These are phyloP conservation scores for Apiospora marii DNA, from an alignment of 2,329 filamentous ascomycete species.

Conservation along the genomic window DNA sequence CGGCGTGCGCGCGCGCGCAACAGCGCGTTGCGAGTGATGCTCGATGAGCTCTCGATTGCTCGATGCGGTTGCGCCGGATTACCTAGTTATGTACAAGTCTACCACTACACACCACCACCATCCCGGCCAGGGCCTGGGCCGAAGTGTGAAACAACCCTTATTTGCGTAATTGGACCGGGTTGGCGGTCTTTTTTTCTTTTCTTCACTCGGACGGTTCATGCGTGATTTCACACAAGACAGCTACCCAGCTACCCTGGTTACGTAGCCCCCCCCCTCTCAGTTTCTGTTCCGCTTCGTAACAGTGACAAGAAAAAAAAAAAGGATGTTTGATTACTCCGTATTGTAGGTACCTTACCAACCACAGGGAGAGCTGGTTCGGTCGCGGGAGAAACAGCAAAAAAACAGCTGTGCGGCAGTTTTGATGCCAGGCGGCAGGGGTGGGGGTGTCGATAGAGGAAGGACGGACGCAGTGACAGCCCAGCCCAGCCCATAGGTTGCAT, in stretches of 20 bases:
- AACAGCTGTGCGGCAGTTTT: background rate
- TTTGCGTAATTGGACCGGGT: conserved; percentile 15
- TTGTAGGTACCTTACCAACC: background rate
- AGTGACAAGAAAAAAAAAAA: background rate
- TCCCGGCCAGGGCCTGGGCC: background rate
- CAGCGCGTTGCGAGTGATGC: background rate
- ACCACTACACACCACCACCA: background rate
- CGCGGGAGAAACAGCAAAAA: background rate
- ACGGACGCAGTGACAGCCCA: background rate
- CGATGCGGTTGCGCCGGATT: conserved; percentile 7
- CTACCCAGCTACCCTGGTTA: background rate
- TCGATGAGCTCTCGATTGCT: background rate
- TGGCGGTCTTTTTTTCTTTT: background rate
- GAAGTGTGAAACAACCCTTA: conserved; percentile 17
- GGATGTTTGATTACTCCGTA: background rate
- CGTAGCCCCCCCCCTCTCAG: background rate
- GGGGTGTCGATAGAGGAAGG: background rate
- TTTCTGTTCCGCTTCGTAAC: background rate
- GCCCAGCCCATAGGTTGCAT: too few species aligned
- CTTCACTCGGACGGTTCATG: conserved; percentile 13
- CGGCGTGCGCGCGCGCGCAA: background rate
- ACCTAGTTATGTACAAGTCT: background rate
- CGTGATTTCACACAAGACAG: background rate
- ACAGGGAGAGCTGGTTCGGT: background rate
- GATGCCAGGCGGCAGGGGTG: background rate